Conservation (phyloP, 2,329 filamentous ascomycete species). For the Fusarium fracticaudum region DNA sequence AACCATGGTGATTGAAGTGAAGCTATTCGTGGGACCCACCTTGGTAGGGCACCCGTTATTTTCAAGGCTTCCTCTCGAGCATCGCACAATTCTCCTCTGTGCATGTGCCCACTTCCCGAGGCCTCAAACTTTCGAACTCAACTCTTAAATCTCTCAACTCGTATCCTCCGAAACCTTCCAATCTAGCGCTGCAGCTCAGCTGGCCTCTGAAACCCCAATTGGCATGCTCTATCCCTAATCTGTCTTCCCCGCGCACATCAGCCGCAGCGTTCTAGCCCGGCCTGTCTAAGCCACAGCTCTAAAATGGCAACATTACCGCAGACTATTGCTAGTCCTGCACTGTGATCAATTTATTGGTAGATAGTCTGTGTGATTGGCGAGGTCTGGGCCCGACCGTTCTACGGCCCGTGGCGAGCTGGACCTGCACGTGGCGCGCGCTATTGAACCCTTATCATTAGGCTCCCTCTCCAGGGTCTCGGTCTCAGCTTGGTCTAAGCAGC, state of each 20-base stretch:
- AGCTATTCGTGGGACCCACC: background rate
- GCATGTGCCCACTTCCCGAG: too few relatives aligned
- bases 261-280: background rate
- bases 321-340: background rate
- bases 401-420: slow-evolving; percentile 1
- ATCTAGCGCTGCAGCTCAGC: background rate
- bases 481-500: background rate
- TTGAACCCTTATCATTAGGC: background rate
- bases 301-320: background rate
- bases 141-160: background rate
- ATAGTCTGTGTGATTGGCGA: background rate
- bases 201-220: background rate
- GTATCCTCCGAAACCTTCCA: background rate
- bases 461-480: background rate
- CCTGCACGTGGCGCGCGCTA: background rate
- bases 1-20: background rate
- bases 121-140: background rate
- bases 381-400: background rate
- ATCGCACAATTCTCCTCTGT: background rate
- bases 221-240: background rate
- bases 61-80: background rate
- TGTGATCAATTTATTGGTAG: background rate
- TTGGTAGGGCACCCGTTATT: background rate
- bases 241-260: background rate
- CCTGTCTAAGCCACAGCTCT: background rate